Evolutionary conservation across 768 basidiomycete species (phyloP), one percentile per base, ranked within the genome.

Genomic region (Lentinula sp.): DNA sequence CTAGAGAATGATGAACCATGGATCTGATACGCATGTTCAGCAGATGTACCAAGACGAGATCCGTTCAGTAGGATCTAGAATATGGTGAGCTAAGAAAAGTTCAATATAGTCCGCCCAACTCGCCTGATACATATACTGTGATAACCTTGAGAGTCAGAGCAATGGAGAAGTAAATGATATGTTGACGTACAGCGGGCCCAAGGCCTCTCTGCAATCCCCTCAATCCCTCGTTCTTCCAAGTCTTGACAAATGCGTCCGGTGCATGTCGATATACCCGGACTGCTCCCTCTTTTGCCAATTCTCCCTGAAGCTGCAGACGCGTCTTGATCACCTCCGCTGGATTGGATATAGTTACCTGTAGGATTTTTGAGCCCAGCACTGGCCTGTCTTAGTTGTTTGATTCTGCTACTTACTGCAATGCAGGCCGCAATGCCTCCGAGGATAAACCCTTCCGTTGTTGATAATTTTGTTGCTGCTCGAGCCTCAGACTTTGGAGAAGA

Each of bases 121-220:
- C 71, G 91, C 93, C 82, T 96, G 95, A 72, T 96, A 96, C 37
- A 84, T 83, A 76, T 97, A 98, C 92, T 96, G 5, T 50, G 48
- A 50, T 57, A 56, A 82, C 9, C 49, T 49, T 45, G 10, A 56
- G 43, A 61, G 37, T 56, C 58, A 61, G 61, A 46, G n/a, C 31
- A 23, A 37, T 18, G 21, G 16, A 34, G 15, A 54, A 32, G 9
- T 23, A 37, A 23, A n/a, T 28, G 62, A n/a, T 62, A 35, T 77
- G 85, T 74, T 15, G 10, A 43, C 55, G 37, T 70, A 95, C 94
- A 52, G 96, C 97, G 63, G 95, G 87, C 63, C 84, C 78, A 37
- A 99, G 81, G 62, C 97, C 97, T 72, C 96, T 82, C 73, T 99
- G 97, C 48, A 97, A 71, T n/a, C 97, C 95, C 37, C 87, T 80